Conservation (phyloP, 352 stramenopile species). For the Halophytophthora polymorphica region DNA sequence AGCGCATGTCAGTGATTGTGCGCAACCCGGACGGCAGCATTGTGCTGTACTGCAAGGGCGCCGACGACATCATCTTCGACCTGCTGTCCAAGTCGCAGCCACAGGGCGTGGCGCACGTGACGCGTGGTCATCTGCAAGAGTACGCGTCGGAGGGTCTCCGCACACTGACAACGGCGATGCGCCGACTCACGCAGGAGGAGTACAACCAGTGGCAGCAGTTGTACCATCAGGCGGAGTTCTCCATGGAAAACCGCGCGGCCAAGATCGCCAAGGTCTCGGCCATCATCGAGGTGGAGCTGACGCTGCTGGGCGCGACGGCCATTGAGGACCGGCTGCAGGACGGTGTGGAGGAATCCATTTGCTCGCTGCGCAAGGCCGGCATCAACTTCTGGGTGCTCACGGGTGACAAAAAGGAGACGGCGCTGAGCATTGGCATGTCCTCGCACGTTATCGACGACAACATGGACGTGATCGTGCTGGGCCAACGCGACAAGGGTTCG, state of each 20-base stretch:
- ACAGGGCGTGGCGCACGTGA: slow-evolving; percentile 78
- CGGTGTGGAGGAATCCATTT: slow-evolving; percentile 91
- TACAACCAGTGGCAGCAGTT: slow-evolving; percentile 72
- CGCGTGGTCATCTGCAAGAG: slow-evolving; percentile 76
- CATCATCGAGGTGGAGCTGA: slow-evolving; percentile 85
- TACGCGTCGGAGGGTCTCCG: slow-evolving; percentile 76
- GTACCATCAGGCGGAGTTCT: slow-evolving; percentile 77
- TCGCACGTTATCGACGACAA: slow-evolving; percentile 89
- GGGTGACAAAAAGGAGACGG: slow-evolving; percentile 88
- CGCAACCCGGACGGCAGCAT: slow-evolving; percentile 71
- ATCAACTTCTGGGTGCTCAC: slow-evolving; percentile 97
- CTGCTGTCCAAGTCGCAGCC: slow-evolving; percentile 59
- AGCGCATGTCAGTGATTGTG: slow-evolving; percentile 98
- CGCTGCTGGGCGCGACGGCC: slow-evolving; percentile 85
- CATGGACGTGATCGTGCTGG: slow-evolving; percentile 88
- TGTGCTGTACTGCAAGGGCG: slow-evolving; percentile 81
- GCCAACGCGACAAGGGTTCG: slow-evolving; percentile 74
- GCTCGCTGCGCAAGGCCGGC: slow-evolving; percentile 87
- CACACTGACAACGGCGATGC: slow-evolving; percentile 73
- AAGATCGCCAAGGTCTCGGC: slow-evolving; percentile 78
- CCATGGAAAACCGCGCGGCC: slow-evolving; percentile 59
- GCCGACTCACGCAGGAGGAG: slow-evolving; percentile 59
- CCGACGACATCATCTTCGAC: slow-evolving; percentile 81
- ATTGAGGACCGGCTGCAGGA: slow-evolving; percentile 94
- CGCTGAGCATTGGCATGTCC: slow-evolving; percentile 86